Conservation (phyloP, 768 basidiomycete genomes). For the Lactarius sanguifluus region DNA sequence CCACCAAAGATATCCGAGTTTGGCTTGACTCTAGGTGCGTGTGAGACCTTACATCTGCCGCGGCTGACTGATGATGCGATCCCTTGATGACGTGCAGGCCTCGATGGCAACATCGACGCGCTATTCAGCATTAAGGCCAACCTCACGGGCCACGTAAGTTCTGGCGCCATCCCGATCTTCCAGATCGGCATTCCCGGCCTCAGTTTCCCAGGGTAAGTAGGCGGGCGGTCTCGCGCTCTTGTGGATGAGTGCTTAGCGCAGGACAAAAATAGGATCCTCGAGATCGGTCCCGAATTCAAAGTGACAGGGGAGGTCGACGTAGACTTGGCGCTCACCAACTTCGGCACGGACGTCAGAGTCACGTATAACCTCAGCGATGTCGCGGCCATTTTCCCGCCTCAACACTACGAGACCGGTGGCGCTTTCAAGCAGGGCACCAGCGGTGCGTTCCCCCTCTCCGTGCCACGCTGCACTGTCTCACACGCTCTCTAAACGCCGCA, state of each 20-base stretch:
- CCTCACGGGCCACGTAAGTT: neutral
- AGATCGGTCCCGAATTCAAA: slow-evolving; percentile 49
- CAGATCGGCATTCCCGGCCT: slow-evolving; percentile 49
- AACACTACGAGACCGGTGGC: slow-evolving; percentile 30
- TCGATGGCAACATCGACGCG: neutral
- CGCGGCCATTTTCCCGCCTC: slow-evolving; percentile 46
- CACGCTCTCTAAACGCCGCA: slow-evolving; percentile 34
- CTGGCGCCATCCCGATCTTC: neutral
- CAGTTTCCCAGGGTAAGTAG: slow-evolving; percentile 16
- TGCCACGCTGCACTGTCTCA: slow-evolving; percentile 22
- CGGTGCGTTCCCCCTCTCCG: slow-evolving; percentile 37
- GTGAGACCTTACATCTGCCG: neutral
- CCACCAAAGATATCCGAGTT: slow-evolving; percentile 15
- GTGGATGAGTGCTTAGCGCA: neutral
- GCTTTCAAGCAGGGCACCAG: slow-evolving; percentile 43
- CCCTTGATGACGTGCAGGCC: neutral
- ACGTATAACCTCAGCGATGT: slow-evolving; percentile 45
- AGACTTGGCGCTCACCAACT: slow-evolving; percentile 37
- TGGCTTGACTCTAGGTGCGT: slow-evolving; percentile 16
- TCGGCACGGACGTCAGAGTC: slow-evolving; percentile 45
- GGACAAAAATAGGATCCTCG: slow-evolving; percentile 40
- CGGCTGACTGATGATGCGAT: neutral
- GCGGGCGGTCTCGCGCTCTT: too few species aligned
- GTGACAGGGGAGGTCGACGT: slow-evolving; percentile 38
- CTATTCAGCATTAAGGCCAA: neutral